Evolutionary conservation across 2,329 filamentous ascomycete species (phyloP).

Genomic region (Colletotrichum navitas): DNA sequence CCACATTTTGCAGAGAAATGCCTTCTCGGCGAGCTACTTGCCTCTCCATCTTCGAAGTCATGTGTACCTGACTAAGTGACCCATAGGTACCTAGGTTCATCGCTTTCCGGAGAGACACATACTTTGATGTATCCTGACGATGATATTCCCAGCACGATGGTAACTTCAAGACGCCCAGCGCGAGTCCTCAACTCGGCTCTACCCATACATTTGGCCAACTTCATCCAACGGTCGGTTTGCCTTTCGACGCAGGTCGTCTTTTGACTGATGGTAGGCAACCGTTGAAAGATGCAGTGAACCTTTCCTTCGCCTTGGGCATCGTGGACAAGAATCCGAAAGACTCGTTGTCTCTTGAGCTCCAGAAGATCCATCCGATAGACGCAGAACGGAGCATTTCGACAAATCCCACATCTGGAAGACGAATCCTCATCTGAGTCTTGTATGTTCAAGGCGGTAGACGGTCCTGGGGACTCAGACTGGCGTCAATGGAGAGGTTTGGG

Average conservation of each 20-base stretch:
- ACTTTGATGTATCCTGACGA: too few relatives aligned
- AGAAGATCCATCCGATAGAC: too few relatives aligned
- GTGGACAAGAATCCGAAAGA: not conserved
- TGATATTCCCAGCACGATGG: not conserved
- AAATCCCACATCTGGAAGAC: not conserved
- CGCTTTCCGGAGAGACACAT: not conserved
- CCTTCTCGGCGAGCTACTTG: not conserved
- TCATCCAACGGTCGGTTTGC: not conserved
- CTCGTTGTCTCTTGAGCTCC: not conserved
- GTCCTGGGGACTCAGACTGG: not conserved
- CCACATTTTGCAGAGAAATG: not conserved
- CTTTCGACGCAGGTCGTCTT: not conserved
- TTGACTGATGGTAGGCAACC: not conserved
- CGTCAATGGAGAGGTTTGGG: not conserved
- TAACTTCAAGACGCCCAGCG: not conserved
- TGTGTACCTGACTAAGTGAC: too few relatives aligned
- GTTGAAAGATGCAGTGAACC: not conserved
- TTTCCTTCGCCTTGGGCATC: not conserved
- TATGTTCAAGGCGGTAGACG: not conserved
- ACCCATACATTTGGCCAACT: not conserved
- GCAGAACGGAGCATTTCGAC: not conserved
- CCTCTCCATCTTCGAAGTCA: not conserved
- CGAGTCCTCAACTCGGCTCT: too few relatives aligned
- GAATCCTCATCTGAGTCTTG: not conserved
- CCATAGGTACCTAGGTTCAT: too few relatives aligned